phyloP scores from a whole-genome alignment of 768 basidiomycete species.

The Nidularia sp. region DNA sequence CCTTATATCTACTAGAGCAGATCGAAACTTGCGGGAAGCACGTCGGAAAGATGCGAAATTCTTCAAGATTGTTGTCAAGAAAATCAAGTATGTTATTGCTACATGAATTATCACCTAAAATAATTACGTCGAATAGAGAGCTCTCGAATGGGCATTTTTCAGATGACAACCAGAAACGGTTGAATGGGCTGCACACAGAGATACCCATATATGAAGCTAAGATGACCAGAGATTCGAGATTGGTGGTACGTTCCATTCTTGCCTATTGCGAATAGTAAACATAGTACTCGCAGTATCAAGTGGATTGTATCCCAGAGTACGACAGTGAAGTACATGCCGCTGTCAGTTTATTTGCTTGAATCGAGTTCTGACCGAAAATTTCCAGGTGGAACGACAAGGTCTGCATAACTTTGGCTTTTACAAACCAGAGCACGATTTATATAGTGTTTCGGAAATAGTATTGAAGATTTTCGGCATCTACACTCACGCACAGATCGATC shows the following conservation, averaged over 20 bases:
- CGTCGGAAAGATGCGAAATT: slow-evolving; percentile 38
- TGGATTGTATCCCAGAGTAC: slow-evolving; percentile 40
- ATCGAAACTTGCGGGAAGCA: slow-evolving; percentile 42
- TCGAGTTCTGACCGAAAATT: too few relatives aligned
- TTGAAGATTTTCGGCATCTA: slow-evolving; percentile 34
- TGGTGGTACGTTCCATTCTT: slow-evolving; percentile 22
- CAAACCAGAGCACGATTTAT: not conserved
- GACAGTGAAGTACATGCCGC: slow-evolving; percentile 16
- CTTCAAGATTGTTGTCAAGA: slow-evolving; percentile 58
- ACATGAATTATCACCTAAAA: not conserved
- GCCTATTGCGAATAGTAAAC: not conserved
- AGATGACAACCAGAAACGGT: slow-evolving; percentile 59
- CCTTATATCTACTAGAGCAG: slow-evolving; percentile 47
- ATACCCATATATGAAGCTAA: slow-evolving; percentile 69
- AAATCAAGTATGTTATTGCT: slow-evolving; percentile 49
- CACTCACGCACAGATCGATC: slow-evolving; percentile 33
- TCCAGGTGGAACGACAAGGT: slow-evolving; percentile 26
- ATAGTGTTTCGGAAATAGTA: slow-evolving; percentile 11
- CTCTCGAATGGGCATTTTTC: slow-evolving; percentile 70
- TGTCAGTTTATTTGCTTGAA: too few relatives aligned
- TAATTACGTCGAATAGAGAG: slow-evolving; percentile 35
- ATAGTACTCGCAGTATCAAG: slow-evolving; percentile 35
- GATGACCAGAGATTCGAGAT: slow-evolving; percentile 51
- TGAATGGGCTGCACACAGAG: slow-evolving; percentile 37
- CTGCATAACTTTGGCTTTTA: not conserved